A percentile compares a stretch with the other conserved stretches of the same genome.
phyloP scores from a whole-genome alignment of 2,329 filamentous ascomycete species.

The Aspergillus alliaceus region DNA sequence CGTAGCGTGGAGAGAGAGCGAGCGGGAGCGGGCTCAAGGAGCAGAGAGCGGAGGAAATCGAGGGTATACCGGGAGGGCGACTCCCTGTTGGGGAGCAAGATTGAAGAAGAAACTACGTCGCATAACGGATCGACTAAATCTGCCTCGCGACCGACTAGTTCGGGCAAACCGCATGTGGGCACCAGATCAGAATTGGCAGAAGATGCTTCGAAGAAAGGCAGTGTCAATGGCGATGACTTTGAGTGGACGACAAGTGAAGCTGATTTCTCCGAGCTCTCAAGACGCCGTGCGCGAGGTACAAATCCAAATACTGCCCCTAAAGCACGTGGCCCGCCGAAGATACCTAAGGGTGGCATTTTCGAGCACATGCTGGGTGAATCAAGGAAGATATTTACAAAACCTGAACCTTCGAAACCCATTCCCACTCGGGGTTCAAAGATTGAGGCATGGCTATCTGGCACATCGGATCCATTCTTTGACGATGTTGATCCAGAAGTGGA shows the following conservation, averaged over 20 bases:
- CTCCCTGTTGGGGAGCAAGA: slow-evolving; percentile 20
- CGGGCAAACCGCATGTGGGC: slow-evolving; percentile 23
- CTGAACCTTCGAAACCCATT: slow-evolving; percentile 40
- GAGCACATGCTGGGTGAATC: slow-evolving; percentile 46
- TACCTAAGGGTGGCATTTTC: slow-evolving; percentile 44
- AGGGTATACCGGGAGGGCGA: slow-evolving; percentile 22
- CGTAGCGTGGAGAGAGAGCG: slow-evolving; percentile 29
- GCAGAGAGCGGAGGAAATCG: slow-evolving; percentile 25
- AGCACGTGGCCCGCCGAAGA: slow-evolving; percentile 23
- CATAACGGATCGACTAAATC: slow-evolving; percentile 19
- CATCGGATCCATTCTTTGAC: slow-evolving; percentile 57
- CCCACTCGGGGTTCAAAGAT: slow-evolving; percentile 53
- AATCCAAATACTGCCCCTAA: slow-evolving; percentile 10
- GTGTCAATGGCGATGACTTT: slow-evolving; percentile 29
- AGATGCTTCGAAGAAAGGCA: slow-evolving; percentile 25
- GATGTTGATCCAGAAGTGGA: slow-evolving; percentile 34
- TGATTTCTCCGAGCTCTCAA: slow-evolving; percentile 41
- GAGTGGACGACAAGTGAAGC: slow-evolving; percentile 41
- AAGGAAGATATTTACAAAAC: slow-evolving; percentile 46
- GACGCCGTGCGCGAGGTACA: slow-evolving; percentile 33
- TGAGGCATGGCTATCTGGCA: slow-evolving; percentile 62
- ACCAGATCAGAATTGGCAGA: slow-evolving; percentile 24
- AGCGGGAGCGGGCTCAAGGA: slow-evolving; percentile 23
- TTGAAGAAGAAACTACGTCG: slow-evolving; percentile 17
- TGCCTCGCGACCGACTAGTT: slow-evolving; percentile 22